Percentiles rank a stretch among this genome's conserved stretches.
phyloP scores from a whole-genome alignment of 805 yeast species.

The Kuraishia hungarica region DNA sequence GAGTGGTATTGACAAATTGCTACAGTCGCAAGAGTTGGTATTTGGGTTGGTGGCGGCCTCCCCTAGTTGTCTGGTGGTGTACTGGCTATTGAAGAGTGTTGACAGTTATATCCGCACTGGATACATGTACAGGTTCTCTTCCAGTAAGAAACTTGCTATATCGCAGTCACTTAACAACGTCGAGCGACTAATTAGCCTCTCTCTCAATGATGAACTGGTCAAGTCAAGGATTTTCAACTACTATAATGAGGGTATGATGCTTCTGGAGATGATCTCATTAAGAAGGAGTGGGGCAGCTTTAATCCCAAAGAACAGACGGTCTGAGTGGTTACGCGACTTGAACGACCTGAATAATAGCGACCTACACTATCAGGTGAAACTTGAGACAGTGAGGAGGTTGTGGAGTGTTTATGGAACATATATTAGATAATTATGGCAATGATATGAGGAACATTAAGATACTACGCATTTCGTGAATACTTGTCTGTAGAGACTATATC shows the following conservation, averaged over 20 bases:
- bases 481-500: not conserved
- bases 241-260: conserved; percentile 47
- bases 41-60: conserved; percentile 86
- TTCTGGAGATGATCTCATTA: conserved; percentile 58
- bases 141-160: conserved; percentile 26
- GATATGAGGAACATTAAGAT: no score
- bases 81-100: conserved; percentile 29
- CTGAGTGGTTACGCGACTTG: conserved; percentile 57
- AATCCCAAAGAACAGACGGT: conserved; percentile 39
- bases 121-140: conserved; percentile 22
- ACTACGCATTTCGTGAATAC: no score
- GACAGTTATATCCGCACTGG: conserved; percentile 27
- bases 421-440: conserved; percentile 13
- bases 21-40: conserved; percentile 89
- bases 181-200: conserved; percentile 40
- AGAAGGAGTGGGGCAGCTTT: conserved; percentile 37
- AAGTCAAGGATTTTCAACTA: conserved; percentile 15
- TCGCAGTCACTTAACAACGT: conserved; percentile 44
- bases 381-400: conserved; percentile 44
- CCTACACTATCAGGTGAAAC: conserved; percentile 27
- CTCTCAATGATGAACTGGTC: conserved; percentile 8
- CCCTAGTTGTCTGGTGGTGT: conserved; percentile 60
- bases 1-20: conserved; percentile 80
- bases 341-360: conserved; percentile 43
- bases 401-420: conserved; percentile 48